Conservation (phyloP, 352 stramenopile species). For the Globisporangium takayamanum region DNA sequence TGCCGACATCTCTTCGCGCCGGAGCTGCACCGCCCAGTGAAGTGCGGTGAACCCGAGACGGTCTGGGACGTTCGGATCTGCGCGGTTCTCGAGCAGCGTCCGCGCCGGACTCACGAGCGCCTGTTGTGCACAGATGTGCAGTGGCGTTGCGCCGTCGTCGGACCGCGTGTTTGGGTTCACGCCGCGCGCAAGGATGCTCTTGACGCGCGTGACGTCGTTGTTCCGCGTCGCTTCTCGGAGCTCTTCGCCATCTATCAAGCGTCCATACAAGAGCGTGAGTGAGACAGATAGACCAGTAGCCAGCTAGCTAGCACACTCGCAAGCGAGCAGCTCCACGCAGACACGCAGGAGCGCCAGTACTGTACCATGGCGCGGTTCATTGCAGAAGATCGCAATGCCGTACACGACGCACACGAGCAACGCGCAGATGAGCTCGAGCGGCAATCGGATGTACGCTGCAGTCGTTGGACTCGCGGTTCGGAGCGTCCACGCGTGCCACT, state of each 20-base stretch:
- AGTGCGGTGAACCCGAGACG: slow-evolving; percentile 66
- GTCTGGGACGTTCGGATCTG: slow-evolving; percentile 56
- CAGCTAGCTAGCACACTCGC: neutral
- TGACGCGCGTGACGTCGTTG: slow-evolving; percentile 59
- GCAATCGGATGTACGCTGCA: slow-evolving; percentile 29
- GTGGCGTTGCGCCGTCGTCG: slow-evolving; percentile 54
- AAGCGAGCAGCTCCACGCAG: neutral
- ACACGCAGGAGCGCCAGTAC: neutral
- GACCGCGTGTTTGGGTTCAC: slow-evolving; percentile 44
- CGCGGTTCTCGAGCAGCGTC: slow-evolving; percentile 52
- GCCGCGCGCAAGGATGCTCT: slow-evolving; percentile 48
- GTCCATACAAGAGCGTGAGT: neutral
- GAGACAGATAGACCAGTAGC: neutral
- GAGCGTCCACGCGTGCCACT: slow-evolving; percentile 24
- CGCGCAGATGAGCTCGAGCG: slow-evolving; percentile 39
- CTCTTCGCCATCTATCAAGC: slow-evolving; percentile 57
- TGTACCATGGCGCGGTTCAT: slow-evolving; percentile 62
- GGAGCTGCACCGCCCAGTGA: slow-evolving; percentile 79
- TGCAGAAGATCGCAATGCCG: slow-evolving; percentile 55
- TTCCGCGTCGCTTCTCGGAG: slow-evolving; percentile 64
- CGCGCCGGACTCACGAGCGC: slow-evolving; percentile 49
- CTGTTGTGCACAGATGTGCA: slow-evolving; percentile 81
- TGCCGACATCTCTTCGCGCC: slow-evolving; percentile 61
- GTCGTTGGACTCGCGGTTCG: slow-evolving; percentile 20
- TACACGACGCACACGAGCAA: slow-evolving; percentile 47